A percentile compares a stretch with the other conserved stretches of the same genome.
phyloP scores from a whole-genome alignment of 2,329 filamentous ascomycete species.

The Dryadomyces quercus-mongolicae region DNA sequence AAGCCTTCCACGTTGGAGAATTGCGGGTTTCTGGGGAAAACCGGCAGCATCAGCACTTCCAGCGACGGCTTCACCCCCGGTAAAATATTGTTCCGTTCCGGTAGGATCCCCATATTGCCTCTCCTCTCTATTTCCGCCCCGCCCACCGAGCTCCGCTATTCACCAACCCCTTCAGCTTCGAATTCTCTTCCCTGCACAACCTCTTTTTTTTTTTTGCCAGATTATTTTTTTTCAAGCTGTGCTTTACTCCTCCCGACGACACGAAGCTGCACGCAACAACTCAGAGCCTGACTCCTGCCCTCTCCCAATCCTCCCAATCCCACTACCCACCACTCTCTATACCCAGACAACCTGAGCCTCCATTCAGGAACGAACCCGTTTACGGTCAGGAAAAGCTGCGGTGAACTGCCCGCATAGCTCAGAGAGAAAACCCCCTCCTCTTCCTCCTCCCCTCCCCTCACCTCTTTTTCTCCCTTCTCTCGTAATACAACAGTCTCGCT shows the following conservation, averaged over 20 bases:
- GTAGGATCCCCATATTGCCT: background rate
- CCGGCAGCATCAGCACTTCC: background rate
- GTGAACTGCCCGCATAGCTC: background rate
- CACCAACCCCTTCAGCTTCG: constrained; percentile 4
- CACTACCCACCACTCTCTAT: background rate
- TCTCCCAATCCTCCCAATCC: background rate
- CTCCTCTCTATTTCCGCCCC: constrained; percentile 1
- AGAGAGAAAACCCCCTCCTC: background rate
- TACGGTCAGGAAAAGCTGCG: background rate
- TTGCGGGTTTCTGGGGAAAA: too few species aligned
- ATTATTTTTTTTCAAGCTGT: background rate
- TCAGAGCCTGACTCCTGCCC: background rate
- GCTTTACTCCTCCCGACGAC: background rate
- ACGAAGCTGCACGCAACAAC: background rate
- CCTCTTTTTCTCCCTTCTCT: background rate
- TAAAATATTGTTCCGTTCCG: constrained; percentile 3
- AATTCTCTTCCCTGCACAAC: background rate
- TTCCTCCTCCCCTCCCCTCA: background rate
- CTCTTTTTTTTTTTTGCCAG: background rate
- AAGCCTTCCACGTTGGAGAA: too few species aligned
- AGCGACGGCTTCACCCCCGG: background rate
- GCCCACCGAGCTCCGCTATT: constrained; percentile 3
- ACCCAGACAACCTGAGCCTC: background rate
- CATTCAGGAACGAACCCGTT: background rate
- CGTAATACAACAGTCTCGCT: background rate